Base-by-base conservation (phyloP, 345 rosid genomes). In the Abelmoschus esculentus region DNA sequence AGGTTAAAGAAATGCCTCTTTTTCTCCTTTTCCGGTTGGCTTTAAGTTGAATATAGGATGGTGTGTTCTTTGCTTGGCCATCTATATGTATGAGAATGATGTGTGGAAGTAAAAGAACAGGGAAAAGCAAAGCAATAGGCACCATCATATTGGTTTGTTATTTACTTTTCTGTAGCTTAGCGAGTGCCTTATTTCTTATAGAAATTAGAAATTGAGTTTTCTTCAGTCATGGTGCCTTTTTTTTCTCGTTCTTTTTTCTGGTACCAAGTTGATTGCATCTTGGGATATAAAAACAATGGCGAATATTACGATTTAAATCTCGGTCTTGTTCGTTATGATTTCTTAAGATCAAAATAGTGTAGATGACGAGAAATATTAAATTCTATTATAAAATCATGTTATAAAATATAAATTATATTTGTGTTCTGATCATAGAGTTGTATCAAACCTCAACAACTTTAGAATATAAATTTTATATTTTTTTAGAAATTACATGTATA, bases 101-200 rank as follows among this genome's bases (percentile, higher is more conserved):
- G 54, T 5, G 54, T 46, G 17, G 11, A 50, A 54, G 13, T 50
- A 44, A 36, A 34, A 53, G 47, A 17, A 22, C 28, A 28, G 47
- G 56, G 22, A 56, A 42, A 56, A 40, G 63, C 53, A 58, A 58
- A 57, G 36, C 54, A 14, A 42, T 46, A 12, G 71, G 71, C 50
- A 55, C 32, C 56, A 12, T 29, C 13, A 40, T 42, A 8, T 58
- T 40, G 65, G 72, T 26, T 58, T 58, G 42, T 57, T 9, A 57
- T 70, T 46, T 53, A 44, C 7, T 55, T 58, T 44, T 65, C 28
- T 42, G n/a, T 38, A 40, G 56, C 56, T 40, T 56, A 18, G 40
- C 15, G 22, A 59, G 6, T 70, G 54, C 28, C 26, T 56, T 52
- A 6, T 6, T 56, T 19, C 29, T 6, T 8, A 22, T 5, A 57